These are phyloP conservation scores for Fusarium torreyae DNA, from an alignment of 2,329 filamentous ascomycete genomes.

Conservation along the genomic window DNA sequence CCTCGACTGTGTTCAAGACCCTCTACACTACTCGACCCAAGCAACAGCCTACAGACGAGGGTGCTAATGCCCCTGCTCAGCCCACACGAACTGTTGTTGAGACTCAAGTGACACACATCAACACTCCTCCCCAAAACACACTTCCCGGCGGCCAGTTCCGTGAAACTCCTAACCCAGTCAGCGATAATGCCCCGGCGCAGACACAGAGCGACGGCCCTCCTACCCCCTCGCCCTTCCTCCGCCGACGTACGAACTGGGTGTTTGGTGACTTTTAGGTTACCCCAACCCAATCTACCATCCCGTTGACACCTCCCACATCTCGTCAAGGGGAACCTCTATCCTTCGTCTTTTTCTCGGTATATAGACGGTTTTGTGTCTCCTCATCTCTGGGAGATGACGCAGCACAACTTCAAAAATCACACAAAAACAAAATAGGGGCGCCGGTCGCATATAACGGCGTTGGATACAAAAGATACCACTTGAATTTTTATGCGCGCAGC, in stretches of 20 bases:
- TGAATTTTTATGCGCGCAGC: slow-evolving; percentile 30
- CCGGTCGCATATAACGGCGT: slow-evolving; percentile 50
- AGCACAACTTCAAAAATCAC: slow-evolving; percentile 11
- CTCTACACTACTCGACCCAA: slow-evolving; percentile 39
- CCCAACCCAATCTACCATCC: not conserved
- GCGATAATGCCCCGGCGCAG: slow-evolving; percentile 12
- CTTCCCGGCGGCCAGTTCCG: slow-evolving; percentile 46
- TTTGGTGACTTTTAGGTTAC: slow-evolving; percentile 43
- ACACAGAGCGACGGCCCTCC: slow-evolving; percentile 31
- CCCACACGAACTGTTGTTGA: slow-evolving; percentile 11
- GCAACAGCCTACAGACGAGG: slow-evolving; percentile 19
- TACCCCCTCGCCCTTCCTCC: slow-evolving; percentile 43
- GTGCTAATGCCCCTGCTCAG: too few relatives aligned
- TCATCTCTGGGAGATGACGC: slow-evolving; percentile 19
- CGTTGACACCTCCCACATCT: slow-evolving; percentile 9
- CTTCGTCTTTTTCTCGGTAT: slow-evolving; percentile 33
- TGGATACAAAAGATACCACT: slow-evolving; percentile 50
- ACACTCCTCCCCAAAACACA: slow-evolving; percentile 29
- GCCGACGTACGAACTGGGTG: slow-evolving; percentile 46
- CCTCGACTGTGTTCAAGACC: slow-evolving; percentile 42
- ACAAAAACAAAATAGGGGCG: slow-evolving; percentile 34
- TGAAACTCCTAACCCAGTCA: slow-evolving; percentile 35
- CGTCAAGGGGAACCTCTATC: slow-evolving; percentile 29
- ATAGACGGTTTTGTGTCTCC: slow-evolving; percentile 32
- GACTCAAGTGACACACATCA: slow-evolving; percentile 38